A percentile compares a stretch with the other conserved stretches of the same genome.
Conservation (phyloP, 495 filamentous ascomycete species). For the Neurospora tetrasperma region DNA sequence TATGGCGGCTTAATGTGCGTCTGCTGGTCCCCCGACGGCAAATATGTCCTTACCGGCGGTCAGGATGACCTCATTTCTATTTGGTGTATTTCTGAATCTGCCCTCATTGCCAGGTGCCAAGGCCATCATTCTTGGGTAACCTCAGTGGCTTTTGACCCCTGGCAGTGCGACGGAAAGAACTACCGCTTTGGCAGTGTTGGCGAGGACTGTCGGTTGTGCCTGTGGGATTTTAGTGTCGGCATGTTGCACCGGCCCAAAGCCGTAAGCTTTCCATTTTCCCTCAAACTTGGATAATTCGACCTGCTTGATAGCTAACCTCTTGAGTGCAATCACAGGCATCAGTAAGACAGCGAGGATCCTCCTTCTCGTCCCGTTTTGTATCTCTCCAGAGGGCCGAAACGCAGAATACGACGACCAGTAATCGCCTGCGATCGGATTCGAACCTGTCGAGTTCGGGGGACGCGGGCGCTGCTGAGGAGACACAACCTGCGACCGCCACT, state of each 20-base stretch:
- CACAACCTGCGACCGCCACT: background rate
- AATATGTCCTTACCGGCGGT: constrained; percentile 89
- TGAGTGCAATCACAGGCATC: constrained; percentile 24
- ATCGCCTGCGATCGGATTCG: constrained; percentile 55
- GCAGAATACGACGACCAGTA: constrained; percentile 38
- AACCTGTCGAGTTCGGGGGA: constrained; percentile 36
- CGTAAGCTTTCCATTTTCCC: constrained; percentile 27
- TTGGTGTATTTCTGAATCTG: constrained; percentile 76
- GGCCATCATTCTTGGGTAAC: constrained; percentile 93
- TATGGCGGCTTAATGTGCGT: constrained; percentile 89
- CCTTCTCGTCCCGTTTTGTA: constrained; percentile 46
- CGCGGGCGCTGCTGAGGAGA: constrained; percentile 33
- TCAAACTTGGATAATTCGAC: background rate
- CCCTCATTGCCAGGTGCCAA: constrained; percentile 84
- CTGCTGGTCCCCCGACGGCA: constrained; percentile 95
- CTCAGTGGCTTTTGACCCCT: constrained; percentile 85
- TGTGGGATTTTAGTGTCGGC: constrained; percentile 97
- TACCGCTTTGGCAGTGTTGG: constrained; percentile 95
- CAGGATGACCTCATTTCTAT: constrained; percentile 94
- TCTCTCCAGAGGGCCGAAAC: constrained; percentile 38
- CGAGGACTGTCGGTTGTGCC: constrained; percentile 76
- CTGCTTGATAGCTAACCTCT: constrained; percentile 4
- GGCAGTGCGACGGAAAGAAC: constrained; percentile 89
- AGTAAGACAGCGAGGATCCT: constrained; percentile 49
- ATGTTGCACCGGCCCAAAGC: constrained; percentile 82